These are phyloP conservation scores for Suillus placidus DNA, from an alignment of 768 basidiomycete genomes.

Conservation along the genomic window DNA sequence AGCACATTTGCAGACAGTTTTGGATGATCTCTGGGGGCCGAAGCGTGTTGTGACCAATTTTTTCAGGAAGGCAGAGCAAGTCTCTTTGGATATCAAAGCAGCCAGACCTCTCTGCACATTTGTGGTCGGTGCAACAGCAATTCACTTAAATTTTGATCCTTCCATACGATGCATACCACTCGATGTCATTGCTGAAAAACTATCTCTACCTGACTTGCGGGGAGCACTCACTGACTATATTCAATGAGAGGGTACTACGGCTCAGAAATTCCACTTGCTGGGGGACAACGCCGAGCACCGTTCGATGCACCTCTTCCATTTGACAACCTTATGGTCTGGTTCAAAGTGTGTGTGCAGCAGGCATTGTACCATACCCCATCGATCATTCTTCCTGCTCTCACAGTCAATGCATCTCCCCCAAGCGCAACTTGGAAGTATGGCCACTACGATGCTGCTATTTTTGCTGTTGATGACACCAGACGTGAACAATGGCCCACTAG, in stretches of 20 bases:
- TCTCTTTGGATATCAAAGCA: too few species aligned
- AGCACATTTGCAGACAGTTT: too few species aligned
- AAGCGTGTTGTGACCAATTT: too few species aligned
- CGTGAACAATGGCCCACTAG: slow-evolving; percentile 17
- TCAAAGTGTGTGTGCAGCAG: slow-evolving; percentile 25
- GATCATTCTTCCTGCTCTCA: slow-evolving; percentile 8
- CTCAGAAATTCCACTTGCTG: background rate
- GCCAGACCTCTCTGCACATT: too few species aligned
- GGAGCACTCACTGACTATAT: slow-evolving; percentile 28
- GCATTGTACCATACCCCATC: slow-evolving; percentile 19
- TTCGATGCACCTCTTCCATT: slow-evolving; percentile 24
- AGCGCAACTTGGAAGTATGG: slow-evolving; percentile 24
- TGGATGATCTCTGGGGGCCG: too few species aligned
- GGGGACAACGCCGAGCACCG: slow-evolving; percentile 10
- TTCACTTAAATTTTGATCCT: too few species aligned
- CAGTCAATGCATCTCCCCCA: slow-evolving; percentile 26
- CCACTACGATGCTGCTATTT: slow-evolving; percentile 22
- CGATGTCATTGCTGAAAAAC: slow-evolving; percentile 22
- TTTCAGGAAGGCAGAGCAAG: too few species aligned
- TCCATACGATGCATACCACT: background rate
- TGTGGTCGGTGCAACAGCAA: too few species aligned
- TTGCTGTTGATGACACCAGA: slow-evolving; percentile 18
- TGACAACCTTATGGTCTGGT: slow-evolving; percentile 33
- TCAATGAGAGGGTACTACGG: background rate
- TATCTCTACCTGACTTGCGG: slow-evolving; percentile 29